Evolutionary conservation across 768 basidiomycete species (phyloP), one percentile per base, ranked within the genome.

Genomic region (Pulveroboletus sp.): DNA sequence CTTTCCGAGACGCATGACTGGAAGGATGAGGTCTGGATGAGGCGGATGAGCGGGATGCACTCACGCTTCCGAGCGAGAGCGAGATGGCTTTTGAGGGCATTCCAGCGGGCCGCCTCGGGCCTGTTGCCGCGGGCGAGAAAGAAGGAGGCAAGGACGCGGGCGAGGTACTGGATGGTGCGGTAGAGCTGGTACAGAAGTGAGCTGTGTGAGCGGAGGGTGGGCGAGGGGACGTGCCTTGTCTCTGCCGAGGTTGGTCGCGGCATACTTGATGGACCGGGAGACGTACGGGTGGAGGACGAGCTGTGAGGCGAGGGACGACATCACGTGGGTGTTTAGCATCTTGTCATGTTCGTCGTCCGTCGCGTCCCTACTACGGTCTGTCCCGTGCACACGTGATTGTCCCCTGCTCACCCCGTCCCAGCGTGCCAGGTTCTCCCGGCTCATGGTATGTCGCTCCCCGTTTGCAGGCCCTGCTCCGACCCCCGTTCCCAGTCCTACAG

Each of bases 1-100:
- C 69, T 97, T 95, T 58, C 93, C 92, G 45, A 99, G 74, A 14
- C 96, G 83, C 77, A 98, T 75, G 31, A 96, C 95, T 98, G 10
- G 43, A 16, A 13, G 3, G 39, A 38, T 58, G 3, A 51, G 58
- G 16, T 13, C 22, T 27, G 37, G 11, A 24, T 29, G 24, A 13
- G 3, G 12, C 14, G 6, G 24, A 17, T 4, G 35, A 10, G 9
- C 8, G 22, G 12, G 24, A 27, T 16, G 31, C 3, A 53, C 67
- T 46, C 50, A 96, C 95, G 74, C 72, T 95, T 98, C 56, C 96
- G 79, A 27, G 83, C 89, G 11, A 79, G 81, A 5, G 82, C 93
- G 20, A 99, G 80, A 62, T 92, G 89, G 24, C 74, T 72, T 71
- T 97, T 98, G 59, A 98, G 76, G 0, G 88, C 88, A 32, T 81